Evolutionary conservation across 805 yeast genomes (phyloP).

Genomic region (Metschnikowia continentalis): DNA sequence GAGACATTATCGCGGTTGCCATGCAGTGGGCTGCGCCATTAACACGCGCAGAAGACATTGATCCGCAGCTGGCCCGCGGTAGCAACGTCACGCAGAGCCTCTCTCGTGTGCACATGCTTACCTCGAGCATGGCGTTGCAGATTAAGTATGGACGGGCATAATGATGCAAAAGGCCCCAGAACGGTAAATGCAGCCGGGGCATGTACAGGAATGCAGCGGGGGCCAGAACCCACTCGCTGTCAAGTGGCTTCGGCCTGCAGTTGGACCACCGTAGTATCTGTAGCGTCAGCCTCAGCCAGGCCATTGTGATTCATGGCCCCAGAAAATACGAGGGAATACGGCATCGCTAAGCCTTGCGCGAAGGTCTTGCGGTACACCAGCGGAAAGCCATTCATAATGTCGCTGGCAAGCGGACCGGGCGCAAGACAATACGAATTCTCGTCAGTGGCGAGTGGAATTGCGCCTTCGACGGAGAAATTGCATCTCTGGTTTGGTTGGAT

Average conservation of each 20-base stretch:
- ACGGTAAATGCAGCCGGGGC: background rate
- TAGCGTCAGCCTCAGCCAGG: background rate
- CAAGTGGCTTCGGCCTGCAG: background rate
- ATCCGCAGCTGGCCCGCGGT: background rate
- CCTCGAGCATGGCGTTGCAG: background rate
- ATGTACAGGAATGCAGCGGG: background rate
- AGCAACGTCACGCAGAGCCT: background rate
- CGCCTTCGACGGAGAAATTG: no score
- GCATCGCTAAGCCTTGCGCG: background rate
- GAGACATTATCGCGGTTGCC: constrained; percentile 1
- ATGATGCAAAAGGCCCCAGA: background rate
- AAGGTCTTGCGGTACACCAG: background rate
- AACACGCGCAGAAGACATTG: constrained; percentile 1
- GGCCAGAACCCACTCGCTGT: background rate
- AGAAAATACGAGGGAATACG: background rate
- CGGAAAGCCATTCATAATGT: no score
- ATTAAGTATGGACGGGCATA: background rate
- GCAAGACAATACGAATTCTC: no score
- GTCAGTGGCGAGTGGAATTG: no score
- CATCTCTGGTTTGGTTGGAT: no score
- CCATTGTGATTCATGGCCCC: background rate
- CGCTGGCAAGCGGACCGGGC: background rate
- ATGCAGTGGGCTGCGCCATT: constrained; percentile 1
- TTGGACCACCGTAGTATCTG: background rate
- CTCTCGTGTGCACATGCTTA: background rate